Evolutionary conservation across 345 rosid genomes (phyloP).

Genomic region (Rhodamnia argentea): DNA sequence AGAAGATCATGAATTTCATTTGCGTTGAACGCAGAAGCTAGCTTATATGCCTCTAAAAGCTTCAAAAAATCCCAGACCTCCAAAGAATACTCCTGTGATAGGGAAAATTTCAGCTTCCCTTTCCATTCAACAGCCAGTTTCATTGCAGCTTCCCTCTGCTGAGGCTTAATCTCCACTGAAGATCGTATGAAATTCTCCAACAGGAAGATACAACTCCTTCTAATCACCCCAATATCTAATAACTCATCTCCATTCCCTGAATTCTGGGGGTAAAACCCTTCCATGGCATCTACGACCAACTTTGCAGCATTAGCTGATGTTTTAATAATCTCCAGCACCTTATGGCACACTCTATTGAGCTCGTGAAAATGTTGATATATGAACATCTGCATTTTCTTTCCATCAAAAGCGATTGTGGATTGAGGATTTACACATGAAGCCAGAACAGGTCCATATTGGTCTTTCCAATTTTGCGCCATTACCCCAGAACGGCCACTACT

Average conservation of each 20-base stretch:
- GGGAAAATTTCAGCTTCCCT: conserved; percentile 7
- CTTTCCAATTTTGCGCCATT: not conserved
- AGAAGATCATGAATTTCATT: conserved; percentile 14
- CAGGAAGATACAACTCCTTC: conserved; percentile 25
- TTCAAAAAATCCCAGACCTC: conserved; percentile 27
- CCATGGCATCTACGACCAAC: conserved; percentile 39
- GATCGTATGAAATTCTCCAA: conserved; percentile 27
- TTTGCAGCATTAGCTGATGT: conserved; percentile 33
- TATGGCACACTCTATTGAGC: conserved; percentile 6
- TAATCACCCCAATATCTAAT: conserved; percentile 13
- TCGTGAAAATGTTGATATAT: conserved; percentile 19
- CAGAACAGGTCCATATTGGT: not conserved
- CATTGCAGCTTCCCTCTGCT: conserved; percentile 20
- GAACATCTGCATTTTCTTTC: conserved; percentile 24
- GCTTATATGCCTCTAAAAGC: conserved; percentile 24
- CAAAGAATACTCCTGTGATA: conserved; percentile 8
- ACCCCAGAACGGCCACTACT: not conserved
- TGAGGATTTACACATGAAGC: not conserved
- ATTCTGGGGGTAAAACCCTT: conserved; percentile 17
- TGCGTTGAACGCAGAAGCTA: conserved; percentile 15
- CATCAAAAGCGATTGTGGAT: conserved; percentile 3
- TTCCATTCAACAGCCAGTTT: conserved; percentile 26
- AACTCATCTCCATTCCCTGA: conserved; percentile 1
- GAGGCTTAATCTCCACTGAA: conserved; percentile 10
- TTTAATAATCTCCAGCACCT: conserved; percentile 10